phyloP scores from a whole-genome alignment of 1,284 basidiomycete species.

The Inonotus hispidus region DNA sequence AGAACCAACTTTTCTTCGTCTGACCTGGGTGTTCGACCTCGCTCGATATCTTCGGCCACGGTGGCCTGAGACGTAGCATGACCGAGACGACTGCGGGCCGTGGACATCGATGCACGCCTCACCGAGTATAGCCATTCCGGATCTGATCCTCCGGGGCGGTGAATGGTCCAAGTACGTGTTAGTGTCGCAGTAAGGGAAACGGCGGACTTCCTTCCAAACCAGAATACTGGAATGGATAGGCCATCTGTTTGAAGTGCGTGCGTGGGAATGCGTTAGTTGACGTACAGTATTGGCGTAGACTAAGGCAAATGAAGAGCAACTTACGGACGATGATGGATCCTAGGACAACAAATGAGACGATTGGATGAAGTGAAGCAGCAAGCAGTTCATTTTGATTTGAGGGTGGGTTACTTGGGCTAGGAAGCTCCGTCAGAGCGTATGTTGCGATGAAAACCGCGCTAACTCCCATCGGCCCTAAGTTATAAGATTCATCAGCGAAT shows the following conservation, averaged over 20 bases:
- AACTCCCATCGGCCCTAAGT: slow-evolving; percentile 53
- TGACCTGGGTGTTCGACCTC: not conserved
- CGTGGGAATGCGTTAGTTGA: too few relatives aligned
- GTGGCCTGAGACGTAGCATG: not conserved
- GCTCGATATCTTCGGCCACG: not conserved
- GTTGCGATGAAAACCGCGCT: slow-evolving; percentile 85
- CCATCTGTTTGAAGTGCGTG: slow-evolving; percentile 49
- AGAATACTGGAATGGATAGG: slow-evolving; percentile 86
- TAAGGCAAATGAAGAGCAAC: not conserved
- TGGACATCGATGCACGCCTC: not conserved
- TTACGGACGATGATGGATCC: slow-evolving; percentile 51
- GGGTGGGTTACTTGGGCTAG: slow-evolving; percentile 53
- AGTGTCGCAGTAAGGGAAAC: slow-evolving; percentile 86
- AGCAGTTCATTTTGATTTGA: slow-evolving; percentile 65
- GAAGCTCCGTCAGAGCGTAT: slow-evolving; percentile 64
- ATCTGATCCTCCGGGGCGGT: not conserved
- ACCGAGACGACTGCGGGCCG: not conserved
- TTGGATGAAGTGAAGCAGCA: slow-evolving; percentile 65
- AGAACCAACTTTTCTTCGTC: not conserved
- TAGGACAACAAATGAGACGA: slow-evolving; percentile 81
- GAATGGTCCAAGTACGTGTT: slow-evolving; percentile 40
- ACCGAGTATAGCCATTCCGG: not conserved
- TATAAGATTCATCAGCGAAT: not conserved
- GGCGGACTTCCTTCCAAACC: slow-evolving; percentile 50
- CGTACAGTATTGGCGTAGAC: too few relatives aligned